A percentile compares a stretch with the other conserved stretches of the same genome.
Evolutionary conservation across 176 grass and related monocot species (phyloP).

Genomic region (Triticum urartu): DNA sequence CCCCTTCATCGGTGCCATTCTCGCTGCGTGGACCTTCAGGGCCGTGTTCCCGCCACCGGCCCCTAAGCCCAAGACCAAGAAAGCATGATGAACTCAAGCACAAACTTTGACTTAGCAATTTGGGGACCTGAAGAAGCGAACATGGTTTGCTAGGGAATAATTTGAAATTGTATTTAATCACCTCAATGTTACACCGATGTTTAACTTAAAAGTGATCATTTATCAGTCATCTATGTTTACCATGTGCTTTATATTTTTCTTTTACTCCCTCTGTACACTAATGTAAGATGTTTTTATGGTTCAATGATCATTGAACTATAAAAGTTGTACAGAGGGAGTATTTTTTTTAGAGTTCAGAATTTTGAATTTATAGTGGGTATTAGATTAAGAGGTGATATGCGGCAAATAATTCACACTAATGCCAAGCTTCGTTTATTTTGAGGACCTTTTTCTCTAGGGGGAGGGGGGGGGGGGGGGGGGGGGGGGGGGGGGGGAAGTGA

Average conservation of each 20-base stretch:
- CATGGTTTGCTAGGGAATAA: conserved; percentile 9
- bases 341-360: neutral
- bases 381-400: neutral
- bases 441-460: neutral
- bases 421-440: neutral
- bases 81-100: conserved; percentile 44
- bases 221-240: neutral
- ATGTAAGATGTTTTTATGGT: too few relatives aligned
- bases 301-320: too few relatives aligned
- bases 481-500: neutral
- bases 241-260: neutral
- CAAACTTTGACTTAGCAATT: neutral
- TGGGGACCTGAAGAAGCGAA: neutral
- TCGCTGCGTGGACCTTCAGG: conserved; percentile 78
- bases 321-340: too few relatives aligned
- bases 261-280: neutral
- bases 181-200: neutral
- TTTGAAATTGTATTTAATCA: conserved; percentile 10
- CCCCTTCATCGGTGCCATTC: conserved; percentile 79
- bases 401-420: neutral
- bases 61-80: conserved; percentile 63
- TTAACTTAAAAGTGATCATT: neutral
- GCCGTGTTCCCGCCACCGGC: conserved; percentile 37
- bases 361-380: neutral
- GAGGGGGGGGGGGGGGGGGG: neutral